Base-by-base conservation (phyloP, 495 filamentous ascomycete genomes). In the Penicillium bialowiezense region DNA sequence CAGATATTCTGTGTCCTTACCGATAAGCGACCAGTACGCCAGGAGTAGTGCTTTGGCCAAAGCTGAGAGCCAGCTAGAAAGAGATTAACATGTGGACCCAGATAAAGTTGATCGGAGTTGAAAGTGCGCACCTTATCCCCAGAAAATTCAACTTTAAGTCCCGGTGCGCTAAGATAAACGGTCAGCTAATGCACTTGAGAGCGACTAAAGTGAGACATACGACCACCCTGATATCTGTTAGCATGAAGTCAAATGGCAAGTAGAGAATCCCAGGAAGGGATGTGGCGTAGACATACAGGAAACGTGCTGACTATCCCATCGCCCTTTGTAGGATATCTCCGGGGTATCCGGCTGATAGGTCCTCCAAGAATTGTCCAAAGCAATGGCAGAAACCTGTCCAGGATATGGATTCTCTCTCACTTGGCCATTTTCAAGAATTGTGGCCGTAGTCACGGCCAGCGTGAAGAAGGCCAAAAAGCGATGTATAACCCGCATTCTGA, bases 251-350 rank as follows among this genome's bases (percentile, higher is more conserved):
- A 36, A 36, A 34, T 21, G 7, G 2, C 8, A 20, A 14, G n/a
- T n/a, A n/a, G n/a, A n/a, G 13, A 26, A 15, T 35, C 42, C 31
- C 29, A 29, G 42, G 42, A 34, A 44, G 42, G 31, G 20, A 20
- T 14, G 28, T 14, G 13, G 42, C 23, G 31, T 18, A 14, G 75
- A 78, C 82, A 72, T 84, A 80, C 81, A 88, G 2, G 82, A 86
- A 40, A 84, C 75, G 51, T 82, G 72, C 45, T 82, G 73, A 15
- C 78, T 80, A 65, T 87, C 83, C 84, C 84, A 87, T 36, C 84
- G 72, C 3, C 84, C 84, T 56, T 86, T 84, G 68, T 86, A 87
- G 0, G 81, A 79, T n/a, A 88, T 70, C 55, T 87, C 81, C 2
- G 70, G 57, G 0, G 78, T 74, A 60, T 81, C 72, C 1, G 80